Conservation (phyloP, 2,329 filamentous ascomycete species). For the Rhynchosporium secalis region DNA sequence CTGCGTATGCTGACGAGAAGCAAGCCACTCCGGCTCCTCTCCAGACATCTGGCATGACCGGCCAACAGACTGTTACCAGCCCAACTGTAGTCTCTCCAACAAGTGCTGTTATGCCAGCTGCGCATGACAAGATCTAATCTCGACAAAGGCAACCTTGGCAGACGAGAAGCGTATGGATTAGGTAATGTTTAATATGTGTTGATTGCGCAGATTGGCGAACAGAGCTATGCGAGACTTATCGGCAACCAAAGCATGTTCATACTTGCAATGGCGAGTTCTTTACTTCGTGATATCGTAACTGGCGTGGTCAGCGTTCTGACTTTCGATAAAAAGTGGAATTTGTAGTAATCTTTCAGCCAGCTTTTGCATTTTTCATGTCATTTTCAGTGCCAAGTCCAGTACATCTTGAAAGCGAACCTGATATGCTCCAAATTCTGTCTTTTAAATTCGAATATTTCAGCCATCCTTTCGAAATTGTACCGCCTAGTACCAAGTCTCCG, state of each 20-base stretch:
- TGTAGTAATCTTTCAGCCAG: too few species aligned
- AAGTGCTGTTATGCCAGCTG: slow-evolving; percentile 5
- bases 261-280: neutral
- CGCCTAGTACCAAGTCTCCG: neutral
- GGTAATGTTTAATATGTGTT: slow-evolving; percentile 19
- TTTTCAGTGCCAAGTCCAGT: too few species aligned
- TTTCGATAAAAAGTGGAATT: too few species aligned
- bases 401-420: too few species aligned
- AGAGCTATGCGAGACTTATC: neutral
- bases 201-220: neutral
- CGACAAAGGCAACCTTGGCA: neutral
- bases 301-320: too few species aligned
- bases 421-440: too few species aligned
- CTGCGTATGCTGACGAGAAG: slow-evolving; percentile 26
- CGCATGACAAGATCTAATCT: slow-evolving; percentile 12
- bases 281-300: too few species aligned
- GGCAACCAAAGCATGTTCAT: neutral
- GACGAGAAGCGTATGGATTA: neutral
- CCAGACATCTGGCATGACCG: slow-evolving; percentile 34
- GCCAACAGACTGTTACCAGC: slow-evolving; percentile 32
- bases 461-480: too few species aligned
- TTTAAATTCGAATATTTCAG: too few species aligned
- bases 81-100: slow-evolving; percentile 23
- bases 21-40: slow-evolving; percentile 25
- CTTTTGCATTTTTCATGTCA: too few species aligned